These are phyloP conservation scores for Syncephalis plumigaleata DNA, from an alignment of 371 early-diverging fungal species.

Conservation along the genomic window DNA sequence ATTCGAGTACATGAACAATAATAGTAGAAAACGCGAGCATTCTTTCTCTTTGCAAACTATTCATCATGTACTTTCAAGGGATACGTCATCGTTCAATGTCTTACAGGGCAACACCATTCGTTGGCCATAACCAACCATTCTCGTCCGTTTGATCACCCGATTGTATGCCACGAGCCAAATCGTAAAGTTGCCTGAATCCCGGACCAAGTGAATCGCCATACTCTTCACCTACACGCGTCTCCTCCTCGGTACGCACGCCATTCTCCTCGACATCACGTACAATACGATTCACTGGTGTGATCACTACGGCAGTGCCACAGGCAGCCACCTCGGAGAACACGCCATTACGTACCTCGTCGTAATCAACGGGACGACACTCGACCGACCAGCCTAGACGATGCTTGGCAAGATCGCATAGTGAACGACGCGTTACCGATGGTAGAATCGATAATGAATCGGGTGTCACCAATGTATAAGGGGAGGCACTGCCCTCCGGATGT, in stretches of 20 bases:
- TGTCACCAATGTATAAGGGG: slow-evolving; percentile 45
- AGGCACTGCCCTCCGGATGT: slow-evolving; percentile 21
- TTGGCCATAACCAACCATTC: slow-evolving; percentile 58
- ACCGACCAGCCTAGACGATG: slow-evolving; percentile 41
- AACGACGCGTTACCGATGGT: slow-evolving; percentile 51
- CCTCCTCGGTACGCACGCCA: slow-evolving; percentile 17
- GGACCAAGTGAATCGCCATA: slow-evolving; percentile 19
- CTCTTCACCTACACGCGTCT: slow-evolving; percentile 2
- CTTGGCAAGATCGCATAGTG: slow-evolving; percentile 41
- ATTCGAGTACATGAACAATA: no score
- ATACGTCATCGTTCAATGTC: no score
- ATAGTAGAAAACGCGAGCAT: no score
- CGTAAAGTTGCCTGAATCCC: slow-evolving; percentile 34
- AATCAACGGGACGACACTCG: slow-evolving; percentile 32
- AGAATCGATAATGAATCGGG: slow-evolving; percentile 47
- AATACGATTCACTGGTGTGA: slow-evolving; percentile 56
- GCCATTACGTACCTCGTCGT: slow-evolving; percentile 34
- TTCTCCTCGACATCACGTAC: slow-evolving; percentile 28
- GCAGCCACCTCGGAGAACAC: slow-evolving; percentile 55
- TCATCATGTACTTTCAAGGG: no score
- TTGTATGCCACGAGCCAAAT: slow-evolving; percentile 48
- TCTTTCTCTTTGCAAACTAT: no score
- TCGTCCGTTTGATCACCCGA: slow-evolving; percentile 35
- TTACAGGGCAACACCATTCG: slow-evolving; percentile 50
- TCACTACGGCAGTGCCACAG: slow-evolving; percentile 62